These are phyloP conservation scores for Epichloe typhina DNA, from an alignment of 2,329 filamentous ascomycete genomes.

Conservation along the genomic window DNA sequence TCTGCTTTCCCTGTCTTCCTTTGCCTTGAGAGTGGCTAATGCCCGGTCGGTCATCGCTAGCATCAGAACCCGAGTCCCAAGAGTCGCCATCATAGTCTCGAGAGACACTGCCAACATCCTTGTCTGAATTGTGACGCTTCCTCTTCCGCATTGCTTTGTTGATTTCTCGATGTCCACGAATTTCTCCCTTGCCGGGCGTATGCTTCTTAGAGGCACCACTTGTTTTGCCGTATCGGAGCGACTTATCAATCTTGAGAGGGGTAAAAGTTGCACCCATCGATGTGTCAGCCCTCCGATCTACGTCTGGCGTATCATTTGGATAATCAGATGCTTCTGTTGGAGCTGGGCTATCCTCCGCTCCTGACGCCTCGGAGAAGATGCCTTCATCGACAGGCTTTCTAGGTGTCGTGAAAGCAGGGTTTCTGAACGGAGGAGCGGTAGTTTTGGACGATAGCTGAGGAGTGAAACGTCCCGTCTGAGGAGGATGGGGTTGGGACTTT, in stretches of 20 bases:
- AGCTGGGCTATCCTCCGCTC: constrained; percentile 47
- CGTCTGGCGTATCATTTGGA: constrained; percentile 37
- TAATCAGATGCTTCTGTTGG: constrained; percentile 43
- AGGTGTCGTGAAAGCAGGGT: constrained; percentile 51
- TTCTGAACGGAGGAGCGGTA: constrained; percentile 42
- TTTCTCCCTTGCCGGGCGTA: constrained; percentile 50
- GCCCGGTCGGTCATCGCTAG: constrained; percentile 11
- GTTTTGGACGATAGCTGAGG: constrained; percentile 28
- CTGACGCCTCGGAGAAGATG: constrained; percentile 40
- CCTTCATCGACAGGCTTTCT: constrained; percentile 43
- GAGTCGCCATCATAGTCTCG: constrained; percentile 28
- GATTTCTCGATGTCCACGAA: constrained; percentile 33
- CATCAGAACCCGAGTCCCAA: constrained; percentile 38
- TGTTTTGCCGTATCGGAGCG: constrained; percentile 30
- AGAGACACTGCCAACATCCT: constrained; percentile 37
- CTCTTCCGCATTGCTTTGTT: constrained; percentile 34
- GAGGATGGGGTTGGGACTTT: constrained; percentile 25
- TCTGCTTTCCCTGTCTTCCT: constrained; percentile 11
- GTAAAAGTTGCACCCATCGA: constrained; percentile 31
- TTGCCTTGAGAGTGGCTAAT: constrained; percentile 13
- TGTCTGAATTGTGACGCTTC: constrained; percentile 37
- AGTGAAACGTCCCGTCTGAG: constrained; percentile 33
- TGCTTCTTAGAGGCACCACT: constrained; percentile 25
- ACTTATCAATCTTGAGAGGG: constrained; percentile 32
- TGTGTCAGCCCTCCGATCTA: constrained; percentile 30